Base-by-base conservation (phyloP, 2,329 filamentous ascomycete genomes). In the Didymellaceae sp. region DNA sequence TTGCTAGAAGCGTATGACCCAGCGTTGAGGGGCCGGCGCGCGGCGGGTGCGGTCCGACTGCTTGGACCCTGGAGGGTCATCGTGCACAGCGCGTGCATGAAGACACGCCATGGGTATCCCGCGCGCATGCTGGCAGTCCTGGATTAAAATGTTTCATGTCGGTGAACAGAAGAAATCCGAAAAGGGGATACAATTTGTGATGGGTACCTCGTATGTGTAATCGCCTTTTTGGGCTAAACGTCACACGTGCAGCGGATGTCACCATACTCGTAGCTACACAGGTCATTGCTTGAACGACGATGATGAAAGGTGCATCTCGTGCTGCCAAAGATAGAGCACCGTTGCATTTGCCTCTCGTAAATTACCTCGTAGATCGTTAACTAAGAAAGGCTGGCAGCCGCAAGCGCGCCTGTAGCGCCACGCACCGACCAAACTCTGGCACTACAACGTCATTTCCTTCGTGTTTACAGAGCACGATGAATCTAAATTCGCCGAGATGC, bases 371-470 rank as follows among this genome's bases (percentile, higher is more conserved):
- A 32, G 48, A 46, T 28, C 38, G 16, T 41, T 32, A 21, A 34
- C 48, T 41, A 51, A 41, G 24, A 9, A 44, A 45, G 34, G 32
- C 16, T 31, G 41, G 31, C 42, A 42, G 38, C 37, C 38, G 48
- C 42, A 52, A 52, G 48, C 37, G 42, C 43, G 13, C 21, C 16
- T n/a, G 25, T 52, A 43, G 48, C 48, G 42, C 43, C 13, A 37
- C 25, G 48, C 48, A 52, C 48, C 38, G 25, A 45, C 25, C 35
- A 21, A 16, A 35, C 14, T 37, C 25, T 52, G 31, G 42, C 37
- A 33, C 38, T 38, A 42, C 48, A 46, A 32, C 37, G 42, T 52
- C 42, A 46, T 42, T 46, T 45, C 32, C 37, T 46, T 52, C 42
- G 48, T 43, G 32, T 46, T 8, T 26, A 31, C n/a, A 17, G 22